phyloP scores from a whole-genome alignment of 1,139 yeast genomes.

The Magnusiomyces sp. region DNA sequence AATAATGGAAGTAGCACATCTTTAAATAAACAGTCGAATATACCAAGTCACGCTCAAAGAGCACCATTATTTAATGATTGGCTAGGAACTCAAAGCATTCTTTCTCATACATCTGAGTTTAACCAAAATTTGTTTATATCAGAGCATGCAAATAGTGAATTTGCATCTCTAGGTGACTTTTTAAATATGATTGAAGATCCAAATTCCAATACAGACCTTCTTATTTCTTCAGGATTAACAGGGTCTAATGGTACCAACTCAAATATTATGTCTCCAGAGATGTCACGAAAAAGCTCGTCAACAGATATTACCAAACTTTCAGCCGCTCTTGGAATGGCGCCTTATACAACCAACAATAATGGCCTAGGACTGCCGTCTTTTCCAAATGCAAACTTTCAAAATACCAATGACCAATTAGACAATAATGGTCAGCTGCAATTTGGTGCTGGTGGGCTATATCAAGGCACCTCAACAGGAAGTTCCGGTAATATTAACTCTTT shows the following conservation, averaged over 20 bases:
- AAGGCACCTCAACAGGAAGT: too few relatives aligned
- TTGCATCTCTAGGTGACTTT: constrained; percentile 82
- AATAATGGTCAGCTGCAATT: too few relatives aligned
- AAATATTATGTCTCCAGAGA: constrained; percentile 12
- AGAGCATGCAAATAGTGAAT: constrained; percentile 90
- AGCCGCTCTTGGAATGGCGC: not conserved
- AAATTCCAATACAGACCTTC: constrained; percentile 11
- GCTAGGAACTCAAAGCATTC: constrained; percentile 21
- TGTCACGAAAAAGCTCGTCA: constrained; percentile 12
- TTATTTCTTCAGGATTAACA: constrained; percentile 6
- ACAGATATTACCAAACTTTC: constrained; percentile 11
- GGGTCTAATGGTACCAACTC: constrained; percentile 10
- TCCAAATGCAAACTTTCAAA: too few relatives aligned
- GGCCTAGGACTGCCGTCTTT: not conserved
- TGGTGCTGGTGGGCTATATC: too few relatives aligned
- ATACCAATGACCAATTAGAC: too few relatives aligned
- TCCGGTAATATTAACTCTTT: too few relatives aligned
- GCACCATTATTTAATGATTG: constrained; percentile 17
- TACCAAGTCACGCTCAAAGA: not conserved
- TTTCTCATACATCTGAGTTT: constrained; percentile 23
- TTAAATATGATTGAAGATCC: constrained; percentile 88
- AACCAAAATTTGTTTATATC: constrained; percentile 54
- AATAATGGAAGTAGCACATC: not conserved
- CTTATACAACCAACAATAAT: not conserved
- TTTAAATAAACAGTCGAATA: not conserved